Evolutionary conservation across 352 stramenopile genomes (phyloP), one percentile per base, ranked within the genome.

Genomic region (Globisporangium alternatum): DNA sequence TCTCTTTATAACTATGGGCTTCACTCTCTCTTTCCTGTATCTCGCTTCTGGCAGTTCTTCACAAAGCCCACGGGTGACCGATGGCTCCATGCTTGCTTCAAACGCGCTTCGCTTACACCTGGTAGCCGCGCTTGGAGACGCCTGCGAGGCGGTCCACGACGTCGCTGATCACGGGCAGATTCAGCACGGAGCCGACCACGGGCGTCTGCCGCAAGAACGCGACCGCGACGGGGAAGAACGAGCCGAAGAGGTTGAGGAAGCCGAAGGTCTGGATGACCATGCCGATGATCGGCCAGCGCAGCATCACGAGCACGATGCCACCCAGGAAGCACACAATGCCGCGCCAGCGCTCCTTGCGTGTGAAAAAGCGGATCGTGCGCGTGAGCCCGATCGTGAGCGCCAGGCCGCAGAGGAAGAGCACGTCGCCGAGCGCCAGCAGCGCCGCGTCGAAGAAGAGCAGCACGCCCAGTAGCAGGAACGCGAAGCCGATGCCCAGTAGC

Each of bases 231-330:
- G 95, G 93, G 73, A 98, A 98, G 72, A 98, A 98, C 61, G 97
- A 97, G 66, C 95, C 95, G 77, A 98, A 98, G 41, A 98, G 76
- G 78, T 98, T 98, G 13, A 98, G 75, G 62, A 98, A 94, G 62
- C 95, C 95, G 67, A 98, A 98, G 4, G 89, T 77, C 72, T 98
- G 95, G 54, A 93, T 80, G 44, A 97, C 74, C 93, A 98, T 98
- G 55, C 95, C 95, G 56, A 98, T 76, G 62, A 98, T 84, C 35
- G 91, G 90, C 74, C 88, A 98, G 61, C 95, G 85, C 65, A 97
- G 68, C 81, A 98, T 86, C 17, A 98, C 95, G 51, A 98, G 71
- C 52, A 96, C 49, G 48, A 98, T 96, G 28, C 95, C 95, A 51
- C 93, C 93, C 68, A 98, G 88, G 72, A 98, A 98, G 60, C 92